A percentile compares a stretch with the other conserved stretches of the same genome.
Conservation (phyloP, 2,329 filamentous ascomycete species). For the Fusarium palustre region DNA sequence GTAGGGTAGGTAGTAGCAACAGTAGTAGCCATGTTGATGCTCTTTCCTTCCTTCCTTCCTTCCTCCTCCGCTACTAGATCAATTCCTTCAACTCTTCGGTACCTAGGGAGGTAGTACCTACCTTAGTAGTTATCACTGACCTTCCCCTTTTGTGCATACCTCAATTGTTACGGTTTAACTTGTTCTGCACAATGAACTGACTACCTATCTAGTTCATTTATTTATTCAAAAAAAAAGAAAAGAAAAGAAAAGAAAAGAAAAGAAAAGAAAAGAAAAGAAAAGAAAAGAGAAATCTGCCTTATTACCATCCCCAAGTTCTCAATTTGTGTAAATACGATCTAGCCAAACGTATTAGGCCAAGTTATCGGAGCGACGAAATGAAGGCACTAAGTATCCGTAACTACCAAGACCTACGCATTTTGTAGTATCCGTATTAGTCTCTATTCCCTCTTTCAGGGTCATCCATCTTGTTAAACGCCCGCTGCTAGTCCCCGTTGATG, state of each 20-base stretch:
- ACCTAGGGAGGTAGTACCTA: neutral
- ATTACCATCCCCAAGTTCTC: neutral
- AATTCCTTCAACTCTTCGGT: constrained; percentile 9
- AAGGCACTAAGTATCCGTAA: neutral
- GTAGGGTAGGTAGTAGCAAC: no score
- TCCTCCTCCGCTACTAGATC: constrained; percentile 11
- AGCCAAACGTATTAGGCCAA: neutral
- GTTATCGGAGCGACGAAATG: neutral
- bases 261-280: no score
- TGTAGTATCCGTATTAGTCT: neutral
- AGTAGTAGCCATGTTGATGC: constrained; percentile 5
- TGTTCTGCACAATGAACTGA: neutral
- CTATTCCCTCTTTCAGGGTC: constrained; percentile 13
- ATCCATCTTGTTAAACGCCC: constrained; percentile 7
- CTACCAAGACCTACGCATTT: neutral
- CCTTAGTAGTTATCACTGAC: constrained; percentile 9
- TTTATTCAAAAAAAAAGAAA: no score
- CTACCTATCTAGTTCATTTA: neutral
- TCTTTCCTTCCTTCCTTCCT: neutral
- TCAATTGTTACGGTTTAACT: constrained; percentile 3
- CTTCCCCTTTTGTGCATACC: constrained; percentile 38
- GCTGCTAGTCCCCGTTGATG: constrained; percentile 8
- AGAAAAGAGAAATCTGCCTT: neutral
- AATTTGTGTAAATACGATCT: neutral
- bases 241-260: no score